phyloP scores from a whole-genome alignment of 2,329 filamentous ascomycete genomes.

The Hymenoscyphus fraxineus region DNA sequence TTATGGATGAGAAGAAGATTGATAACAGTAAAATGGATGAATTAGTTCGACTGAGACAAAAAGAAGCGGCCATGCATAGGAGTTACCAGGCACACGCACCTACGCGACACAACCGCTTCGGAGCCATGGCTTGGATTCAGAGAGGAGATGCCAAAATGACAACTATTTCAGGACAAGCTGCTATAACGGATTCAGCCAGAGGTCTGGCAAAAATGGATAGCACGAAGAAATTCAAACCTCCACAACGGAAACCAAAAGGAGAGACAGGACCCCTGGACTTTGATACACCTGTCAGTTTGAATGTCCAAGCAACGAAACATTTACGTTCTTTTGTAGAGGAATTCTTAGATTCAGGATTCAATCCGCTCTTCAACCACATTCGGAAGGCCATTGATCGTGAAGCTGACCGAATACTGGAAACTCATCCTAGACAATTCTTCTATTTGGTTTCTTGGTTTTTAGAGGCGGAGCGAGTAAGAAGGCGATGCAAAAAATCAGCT shows the following conservation, averaged over 20 bases:
- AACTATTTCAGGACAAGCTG: conserved; percentile 84
- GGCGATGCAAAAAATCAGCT: conserved; percentile 54
- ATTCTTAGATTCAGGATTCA: conserved; percentile 93
- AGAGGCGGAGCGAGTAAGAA: conserved; percentile 73
- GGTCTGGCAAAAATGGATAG: conserved; percentile 86
- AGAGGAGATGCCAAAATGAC: conserved; percentile 79
- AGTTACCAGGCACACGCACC: conserved; percentile 74
- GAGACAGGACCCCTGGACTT: conserved; percentile 69
- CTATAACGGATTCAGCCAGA: conserved; percentile 66
- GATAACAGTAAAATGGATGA: conserved; percentile 68
- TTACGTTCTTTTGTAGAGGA: conserved; percentile 83
- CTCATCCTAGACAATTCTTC: conserved; percentile 83
- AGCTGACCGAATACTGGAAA: conserved; percentile 71
- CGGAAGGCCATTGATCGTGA: conserved; percentile 89
- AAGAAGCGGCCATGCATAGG: conserved; percentile 79
- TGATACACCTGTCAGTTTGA: conserved; percentile 67
- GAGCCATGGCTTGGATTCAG: conserved; percentile 96
- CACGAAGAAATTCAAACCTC: conserved; percentile 85
- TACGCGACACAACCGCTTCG: conserved; percentile 88
- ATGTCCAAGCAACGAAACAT: conserved; percentile 68
- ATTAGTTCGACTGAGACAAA: conserved; percentile 68
- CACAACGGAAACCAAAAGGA: conserved; percentile 59
- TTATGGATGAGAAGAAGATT: conserved; percentile 74
- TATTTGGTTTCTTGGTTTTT: conserved; percentile 93
- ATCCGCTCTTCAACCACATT: conserved; percentile 80